These are phyloP conservation scores for Blastobotrys proliferans DNA, from an alignment of 1,139 yeast genomes.

Conservation along the genomic window DNA sequence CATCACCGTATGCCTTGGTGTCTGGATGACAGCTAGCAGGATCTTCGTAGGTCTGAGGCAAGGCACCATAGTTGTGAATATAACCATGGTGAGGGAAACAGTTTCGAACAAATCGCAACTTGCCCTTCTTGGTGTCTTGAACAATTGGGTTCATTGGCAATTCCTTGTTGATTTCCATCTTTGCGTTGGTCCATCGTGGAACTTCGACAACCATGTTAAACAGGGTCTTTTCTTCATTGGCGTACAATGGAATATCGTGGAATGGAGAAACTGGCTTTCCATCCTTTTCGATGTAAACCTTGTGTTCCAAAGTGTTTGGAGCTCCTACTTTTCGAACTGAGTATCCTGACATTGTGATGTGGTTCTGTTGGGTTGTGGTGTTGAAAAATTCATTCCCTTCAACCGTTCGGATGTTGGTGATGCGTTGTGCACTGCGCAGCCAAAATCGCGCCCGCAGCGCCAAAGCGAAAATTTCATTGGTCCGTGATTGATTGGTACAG, in stretches of 20 bases:
- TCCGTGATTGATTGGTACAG: too few relatives aligned
- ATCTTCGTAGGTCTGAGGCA: slow-evolving; percentile 98
- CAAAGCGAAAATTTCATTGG: too few relatives aligned
- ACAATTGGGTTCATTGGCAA: slow-evolving; percentile 78
- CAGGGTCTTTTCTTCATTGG: slow-evolving; percentile 59
- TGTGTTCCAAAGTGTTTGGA: slow-evolving; percentile 86
- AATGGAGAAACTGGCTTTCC: slow-evolving; percentile 70
- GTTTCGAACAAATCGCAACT: slow-evolving; percentile 80
- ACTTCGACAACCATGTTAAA: slow-evolving; percentile 91
- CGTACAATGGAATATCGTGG: slow-evolving; percentile 77
- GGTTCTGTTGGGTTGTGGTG: background rate
- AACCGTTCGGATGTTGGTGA: too few relatives aligned
- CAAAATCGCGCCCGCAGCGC: too few relatives aligned
- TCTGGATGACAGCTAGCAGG: slow-evolving; percentile 46
- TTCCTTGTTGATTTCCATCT: slow-evolving; percentile 81
- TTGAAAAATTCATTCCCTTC: too few relatives aligned
- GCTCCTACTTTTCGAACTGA: slow-evolving; percentile 74
- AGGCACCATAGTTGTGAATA: slow-evolving; percentile 96
- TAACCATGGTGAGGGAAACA: slow-evolving; percentile 95
- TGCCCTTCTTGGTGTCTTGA: slow-evolving; percentile 91
- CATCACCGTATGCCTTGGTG: slow-evolving; percentile 71
- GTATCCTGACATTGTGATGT: slow-evolving; percentile 29
- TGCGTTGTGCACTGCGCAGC: too few relatives aligned
- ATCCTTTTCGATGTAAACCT: slow-evolving; percentile 66
- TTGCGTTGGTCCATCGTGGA: slow-evolving; percentile 94